Base-by-base conservation (phyloP, 495 filamentous ascomycete genomes). In the Aspergillus conjunctus region DNA sequence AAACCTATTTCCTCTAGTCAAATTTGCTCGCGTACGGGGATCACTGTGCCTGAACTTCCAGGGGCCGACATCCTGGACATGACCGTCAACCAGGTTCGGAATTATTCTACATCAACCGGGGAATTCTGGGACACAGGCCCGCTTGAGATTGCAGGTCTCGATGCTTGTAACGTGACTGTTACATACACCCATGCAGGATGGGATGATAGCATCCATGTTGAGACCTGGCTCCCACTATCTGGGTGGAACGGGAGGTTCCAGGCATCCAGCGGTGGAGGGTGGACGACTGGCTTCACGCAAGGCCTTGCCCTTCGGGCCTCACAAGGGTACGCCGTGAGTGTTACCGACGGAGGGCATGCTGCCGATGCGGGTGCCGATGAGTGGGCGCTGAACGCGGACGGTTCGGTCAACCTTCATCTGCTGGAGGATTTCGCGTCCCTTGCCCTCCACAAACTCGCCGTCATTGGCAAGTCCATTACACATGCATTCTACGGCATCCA, bases 131-230 rank as follows among this genome's bases (percentile, higher is more conserved):
- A 37, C 12, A 37, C 33, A 37, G 12, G 7, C 7, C 33, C 33
- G 7, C 33, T 37, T 37, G 12, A 37, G 7, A 37, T 37, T 37
- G 33, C 33, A 6, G 33, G 33, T 37, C 33, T 37, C 33, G 33
- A 37, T 37, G 12, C 79, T 62, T 81, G 79, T 62, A 79, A 81
- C 58, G 61, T 81, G 41, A 80, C 75, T 4, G 59, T 81, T 31
- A 68, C 68, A 7, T 78, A 80, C 61, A 79, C 78, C 3, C 77
- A 80, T 64, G 70, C 73, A 0, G 74, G 69, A 2, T 54, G 64
- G 33, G 66, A 73, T 58, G 78, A 81, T 54, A 65, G 21, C 5
- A 62, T 83, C 46, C 56, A 58, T 45, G 67, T 71, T 49, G 63
- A 71, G 45, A 44, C 72, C 21, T 77, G 69, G 70, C 62, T 81